Conservation (phyloP, 768 basidiomycete genomes). For the Podaxis sp. region DNA sequence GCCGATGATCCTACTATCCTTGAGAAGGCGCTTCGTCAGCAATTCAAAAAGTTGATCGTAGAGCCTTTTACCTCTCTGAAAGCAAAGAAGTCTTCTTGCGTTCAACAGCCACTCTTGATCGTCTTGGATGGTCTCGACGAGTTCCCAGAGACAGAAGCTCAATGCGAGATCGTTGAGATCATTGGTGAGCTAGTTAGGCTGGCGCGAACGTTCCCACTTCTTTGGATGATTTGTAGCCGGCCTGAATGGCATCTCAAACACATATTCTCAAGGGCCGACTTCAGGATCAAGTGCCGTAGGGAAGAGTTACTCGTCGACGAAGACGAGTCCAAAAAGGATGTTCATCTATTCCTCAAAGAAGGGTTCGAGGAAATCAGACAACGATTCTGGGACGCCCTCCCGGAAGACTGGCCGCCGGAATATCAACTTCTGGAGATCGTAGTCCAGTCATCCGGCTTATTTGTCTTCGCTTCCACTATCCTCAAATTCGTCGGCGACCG, state of each 20-base stretch:
- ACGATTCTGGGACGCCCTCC: background rate
- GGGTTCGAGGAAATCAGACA: background rate
- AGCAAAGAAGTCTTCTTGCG: background rate
- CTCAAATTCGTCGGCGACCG: slow-evolving; percentile 1
- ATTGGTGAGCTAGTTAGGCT: background rate
- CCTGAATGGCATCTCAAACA: slow-evolving; percentile 3
- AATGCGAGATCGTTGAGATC: slow-evolving; percentile 1
- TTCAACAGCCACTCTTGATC: background rate
- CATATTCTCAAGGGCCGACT: background rate
- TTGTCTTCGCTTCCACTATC: background rate
- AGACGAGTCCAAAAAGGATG: background rate
- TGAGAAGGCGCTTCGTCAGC: background rate
- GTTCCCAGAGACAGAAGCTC: background rate
- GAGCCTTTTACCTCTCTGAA: background rate
- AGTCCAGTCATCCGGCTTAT: background rate
- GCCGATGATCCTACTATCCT: background rate
- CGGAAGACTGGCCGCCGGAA: background rate
- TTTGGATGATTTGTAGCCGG: background rate
- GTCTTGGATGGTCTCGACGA: slow-evolving; percentile 11
- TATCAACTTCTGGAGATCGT: background rate
- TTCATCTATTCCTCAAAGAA: background rate
- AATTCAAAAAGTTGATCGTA: background rate
- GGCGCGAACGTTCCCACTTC: background rate
- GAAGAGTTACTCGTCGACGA: background rate
- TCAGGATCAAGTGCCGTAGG: background rate